Evolutionary conservation across 345 rosid species (phyloP).

Genomic region (Schrenkiella parvula): DNA sequence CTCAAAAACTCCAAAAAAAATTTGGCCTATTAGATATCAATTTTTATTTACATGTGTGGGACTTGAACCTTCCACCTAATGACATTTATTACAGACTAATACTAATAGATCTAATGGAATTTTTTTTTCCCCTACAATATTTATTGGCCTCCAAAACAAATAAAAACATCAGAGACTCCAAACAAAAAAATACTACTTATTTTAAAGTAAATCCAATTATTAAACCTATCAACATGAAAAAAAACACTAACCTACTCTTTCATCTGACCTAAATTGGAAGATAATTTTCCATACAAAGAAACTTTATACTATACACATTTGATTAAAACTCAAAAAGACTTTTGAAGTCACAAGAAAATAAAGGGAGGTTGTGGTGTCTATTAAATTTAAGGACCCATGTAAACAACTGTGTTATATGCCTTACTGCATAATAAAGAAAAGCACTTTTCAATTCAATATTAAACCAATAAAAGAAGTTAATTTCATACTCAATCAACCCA

Average conservation of each 20-base stretch:
- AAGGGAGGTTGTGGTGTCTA: slow-evolving; percentile 28
- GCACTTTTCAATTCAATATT: slow-evolving; percentile 28
- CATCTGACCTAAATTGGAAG: neutral
- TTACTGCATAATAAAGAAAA: slow-evolving; percentile 55
- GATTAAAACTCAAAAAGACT: neutral
- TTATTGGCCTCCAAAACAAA: neutral
- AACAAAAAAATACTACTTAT: neutral
- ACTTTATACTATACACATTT: neutral
- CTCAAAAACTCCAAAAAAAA: neutral
- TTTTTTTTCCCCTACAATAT: neutral
- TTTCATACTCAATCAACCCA: slow-evolving; percentile 24
- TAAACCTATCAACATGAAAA: neutral
- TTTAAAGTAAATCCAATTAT: neutral
- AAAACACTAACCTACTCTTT: slow-evolving; percentile 3
- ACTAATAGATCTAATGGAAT: neutral
- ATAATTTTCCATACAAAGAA: neutral
- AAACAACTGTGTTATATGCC: slow-evolving; percentile 39
- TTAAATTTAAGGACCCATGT: slow-evolving; percentile 26
- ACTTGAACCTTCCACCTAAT: neutral
- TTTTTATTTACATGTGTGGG: neutral
- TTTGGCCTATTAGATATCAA: neutral
- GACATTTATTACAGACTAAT: neutral
- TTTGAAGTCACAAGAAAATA: neutral
- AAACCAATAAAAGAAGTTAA: slow-evolving; percentile 13
- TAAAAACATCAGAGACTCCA: neutral